A percentile compares a stretch with the other conserved stretches of the same genome.
These are phyloP conservation scores for Cucumis melo DNA, from an alignment of 306 rosid genomes.

Conservation along the genomic window DNA sequence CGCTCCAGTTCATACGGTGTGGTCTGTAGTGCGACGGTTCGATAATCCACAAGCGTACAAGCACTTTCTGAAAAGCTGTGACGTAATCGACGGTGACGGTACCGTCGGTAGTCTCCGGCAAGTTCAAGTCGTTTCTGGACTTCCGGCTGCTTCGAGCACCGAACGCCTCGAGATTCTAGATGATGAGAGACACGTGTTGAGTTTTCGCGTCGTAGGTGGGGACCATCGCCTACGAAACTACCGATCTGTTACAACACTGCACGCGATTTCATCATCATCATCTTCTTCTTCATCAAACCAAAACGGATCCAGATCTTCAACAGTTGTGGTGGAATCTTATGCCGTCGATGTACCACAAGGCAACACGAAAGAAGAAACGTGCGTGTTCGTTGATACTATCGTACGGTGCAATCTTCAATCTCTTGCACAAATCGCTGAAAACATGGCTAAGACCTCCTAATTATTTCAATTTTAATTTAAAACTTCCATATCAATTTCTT, in stretches of 20 bases:
- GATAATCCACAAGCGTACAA: constrained; percentile 89
- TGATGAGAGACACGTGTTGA: constrained; percentile 77
- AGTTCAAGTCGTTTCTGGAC: constrained; percentile 69
- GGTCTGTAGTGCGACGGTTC: constrained; percentile 78
- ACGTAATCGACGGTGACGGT: constrained; percentile 54
- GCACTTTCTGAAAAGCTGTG: constrained; percentile 82
- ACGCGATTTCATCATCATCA: constrained; percentile 19
- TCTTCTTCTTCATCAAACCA: neutral
- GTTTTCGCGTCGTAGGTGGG: constrained; percentile 90
- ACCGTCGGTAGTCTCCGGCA: constrained; percentile 66
- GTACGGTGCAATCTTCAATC: constrained; percentile 89
- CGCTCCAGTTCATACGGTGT: constrained; percentile 59
- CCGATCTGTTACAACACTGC: constrained; percentile 63
- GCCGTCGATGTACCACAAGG: constrained; percentile 82
- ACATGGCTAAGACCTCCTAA: constrained; percentile 20
- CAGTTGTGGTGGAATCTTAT: constrained; percentile 76
- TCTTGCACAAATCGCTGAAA: constrained; percentile 69
- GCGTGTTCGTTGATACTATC: constrained; percentile 82
- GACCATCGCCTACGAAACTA: constrained; percentile 73
- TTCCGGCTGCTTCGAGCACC: constrained; percentile 81
- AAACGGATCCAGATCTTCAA: constrained; percentile 25
- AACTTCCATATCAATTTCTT: no score
- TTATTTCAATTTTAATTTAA: neutral
- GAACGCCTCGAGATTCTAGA: constrained; percentile 87
- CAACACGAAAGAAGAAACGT: constrained; percentile 77